These are phyloP conservation scores for Pichia insulana DNA, from an alignment of 805 yeast genomes.

Conservation along the genomic window DNA sequence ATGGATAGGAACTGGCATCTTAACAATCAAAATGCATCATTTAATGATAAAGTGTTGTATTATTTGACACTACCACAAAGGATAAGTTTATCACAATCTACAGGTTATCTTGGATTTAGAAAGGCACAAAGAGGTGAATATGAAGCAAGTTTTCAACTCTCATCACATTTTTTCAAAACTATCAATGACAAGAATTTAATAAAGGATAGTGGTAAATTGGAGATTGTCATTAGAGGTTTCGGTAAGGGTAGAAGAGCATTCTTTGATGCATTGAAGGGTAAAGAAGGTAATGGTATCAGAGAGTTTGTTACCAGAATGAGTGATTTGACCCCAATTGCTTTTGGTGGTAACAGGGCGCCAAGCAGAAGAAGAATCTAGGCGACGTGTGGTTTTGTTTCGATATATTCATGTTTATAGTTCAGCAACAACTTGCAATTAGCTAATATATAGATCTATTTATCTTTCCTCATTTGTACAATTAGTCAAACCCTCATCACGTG, in stretches of 20 bases:
- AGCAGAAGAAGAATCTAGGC: conserved; percentile 56
- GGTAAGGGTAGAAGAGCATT: conserved; percentile 91
- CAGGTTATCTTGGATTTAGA: conserved; percentile 85
- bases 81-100: conserved; percentile 55
- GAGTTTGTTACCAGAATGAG: conserved; percentile 59
- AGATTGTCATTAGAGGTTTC: conserved; percentile 68
- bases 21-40: conserved; percentile 46
- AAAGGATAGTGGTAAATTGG: conserved; percentile 46
- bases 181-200: conserved; percentile 46
- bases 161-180: conserved; percentile 60
- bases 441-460: no score
- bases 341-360: conserved; percentile 90
- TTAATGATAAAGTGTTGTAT: conserved; percentile 66
- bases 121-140: conserved; percentile 86
- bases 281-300: conserved; percentile 70
- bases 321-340: conserved; percentile 75
- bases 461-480: no score
- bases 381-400: neutral
- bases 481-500: conserved; percentile 9
- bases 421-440: no score
- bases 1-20: conserved; percentile 53
- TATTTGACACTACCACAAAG: conserved; percentile 74
- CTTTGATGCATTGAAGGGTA: conserved; percentile 73
- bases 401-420: neutral
- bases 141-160: conserved; percentile 85